phyloP scores from a whole-genome alignment of 176 grass and related monocot species.

The Hordeum vulgare region DNA sequence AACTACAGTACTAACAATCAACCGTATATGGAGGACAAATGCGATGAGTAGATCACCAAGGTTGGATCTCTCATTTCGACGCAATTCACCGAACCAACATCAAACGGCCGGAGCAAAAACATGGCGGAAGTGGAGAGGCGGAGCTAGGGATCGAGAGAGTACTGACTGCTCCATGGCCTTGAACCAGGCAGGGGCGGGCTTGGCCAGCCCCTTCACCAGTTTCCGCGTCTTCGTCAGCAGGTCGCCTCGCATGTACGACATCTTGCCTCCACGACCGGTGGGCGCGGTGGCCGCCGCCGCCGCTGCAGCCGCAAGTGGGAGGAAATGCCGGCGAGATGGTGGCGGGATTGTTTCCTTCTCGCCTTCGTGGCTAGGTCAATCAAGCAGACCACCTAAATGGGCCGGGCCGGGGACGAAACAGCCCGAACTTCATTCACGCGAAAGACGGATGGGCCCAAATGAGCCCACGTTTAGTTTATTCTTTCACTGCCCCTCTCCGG shows the following conservation, averaged over 20 bases:
- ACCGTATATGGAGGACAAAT: not conserved
- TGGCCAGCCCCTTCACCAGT: conserved; percentile 77
- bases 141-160: not conserved
- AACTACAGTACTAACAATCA: not conserved
- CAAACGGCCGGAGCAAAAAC: not conserved
- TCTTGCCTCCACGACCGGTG: conserved; percentile 9
- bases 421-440: not conserved
- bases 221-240: conserved; percentile 70
- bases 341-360: not conserved
- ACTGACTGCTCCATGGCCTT: conserved; percentile 87
- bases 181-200: conserved; percentile 65
- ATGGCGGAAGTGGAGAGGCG: not conserved
- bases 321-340: not conserved
- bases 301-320: not conserved
- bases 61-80: not conserved
- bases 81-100: not conserved
- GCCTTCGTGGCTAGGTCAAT: not conserved
- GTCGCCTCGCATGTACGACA: conserved; percentile 81
- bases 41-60: not conserved
- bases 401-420: not conserved
- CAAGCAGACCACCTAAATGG: not conserved
- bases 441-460: not conserved
- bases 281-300: not conserved
- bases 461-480: not conserved
- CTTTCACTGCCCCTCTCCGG: not conserved